Percentiles rank a stretch among this genome's conserved stretches.
Conservation (phyloP, 345 rosid species). For the Sisymbrium altissimum region DNA sequence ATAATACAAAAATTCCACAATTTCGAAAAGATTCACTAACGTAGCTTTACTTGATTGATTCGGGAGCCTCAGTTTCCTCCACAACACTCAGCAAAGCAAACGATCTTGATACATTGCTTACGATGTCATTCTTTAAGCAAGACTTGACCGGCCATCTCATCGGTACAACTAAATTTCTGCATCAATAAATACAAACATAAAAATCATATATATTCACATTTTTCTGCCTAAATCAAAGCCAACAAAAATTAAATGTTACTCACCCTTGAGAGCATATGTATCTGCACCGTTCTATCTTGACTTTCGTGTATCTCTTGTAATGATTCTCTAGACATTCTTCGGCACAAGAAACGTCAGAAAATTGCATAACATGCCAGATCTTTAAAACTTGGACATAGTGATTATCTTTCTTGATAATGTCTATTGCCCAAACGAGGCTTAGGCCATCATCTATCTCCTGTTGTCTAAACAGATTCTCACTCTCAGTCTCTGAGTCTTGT, state of each 20-base stretch:
- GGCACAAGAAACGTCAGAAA: constrained; percentile 14
- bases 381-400: constrained; percentile 34
- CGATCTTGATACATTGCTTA: constrained; percentile 15
- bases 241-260: background rate
- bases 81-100: constrained; percentile 21
- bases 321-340: constrained; percentile 12
- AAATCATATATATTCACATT: background rate
- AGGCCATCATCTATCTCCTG: constrained; percentile 1
- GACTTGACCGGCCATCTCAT: constrained; percentile 29
- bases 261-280: constrained; percentile 24
- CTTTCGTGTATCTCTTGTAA: constrained; percentile 22
- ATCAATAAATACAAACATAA: background rate
- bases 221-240: background rate
- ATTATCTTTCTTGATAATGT: constrained; percentile 17
- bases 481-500: constrained; percentile 44
- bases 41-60: constrained; percentile 15
- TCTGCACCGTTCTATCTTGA: constrained; percentile 29
- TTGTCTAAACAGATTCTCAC: constrained; percentile 2
- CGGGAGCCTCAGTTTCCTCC: constrained; percentile 5
- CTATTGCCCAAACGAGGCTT: constrained; percentile 40
- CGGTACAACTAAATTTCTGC: constrained; percentile 31
- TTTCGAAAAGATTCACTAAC: background rate
- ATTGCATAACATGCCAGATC: constrained; percentile 42
- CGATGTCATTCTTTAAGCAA: background rate
- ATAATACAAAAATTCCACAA: background rate